Evolutionary conservation across 257 asterid genomes (phyloP), one percentile per base, ranked within the genome.

Genomic region (Solanum paucissectum): DNA sequence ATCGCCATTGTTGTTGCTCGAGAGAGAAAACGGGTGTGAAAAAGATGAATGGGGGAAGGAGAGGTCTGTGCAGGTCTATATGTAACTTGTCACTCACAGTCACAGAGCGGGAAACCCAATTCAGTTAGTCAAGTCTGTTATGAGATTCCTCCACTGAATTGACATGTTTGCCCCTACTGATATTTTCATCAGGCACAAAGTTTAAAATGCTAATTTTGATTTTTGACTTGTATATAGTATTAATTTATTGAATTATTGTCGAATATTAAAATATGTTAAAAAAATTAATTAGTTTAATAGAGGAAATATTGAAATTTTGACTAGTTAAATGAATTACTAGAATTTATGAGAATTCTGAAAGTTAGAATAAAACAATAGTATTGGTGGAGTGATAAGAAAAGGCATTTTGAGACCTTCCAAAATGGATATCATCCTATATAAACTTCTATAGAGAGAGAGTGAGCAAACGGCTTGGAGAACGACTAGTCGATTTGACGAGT

Each of bases 1-100:
- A 20, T 88, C 73, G 93, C 94, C 98, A 94, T 94, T 87, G 89
- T 88, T 20, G 72, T 38, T 25, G 85, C 55, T 76, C 27, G 14
- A 16, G 82, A n/a, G 86, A 84, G 88, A 68, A 86, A 37, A 27
- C 14, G 38, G 5, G 25, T 77, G 84, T 77, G 85, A 42, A 25
- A 79, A 27, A 13, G 37, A 44, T n/a, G 34, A 77, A 37, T 77
- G 36, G 2, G 62, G 52, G 36, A 38, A 13, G 23, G 23, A 29
- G 23, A 11, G 37, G 37, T 77, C 62, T 42, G 23, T 12, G 58
- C 34, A 23, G 58, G 12, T 38, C 7, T 77, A 25, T 42, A 42
- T 77, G 6, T 42, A 72, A 72, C 79, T 72, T 72, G 44, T 34
- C 81, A 34, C 81, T 32, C 42, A 7, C 25, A 14, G 36, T 32